Percentiles rank a stretch among this genome's conserved stretches.
phyloP scores from a whole-genome alignment of 257 asterid species.

The Solanum microdontum region DNA sequence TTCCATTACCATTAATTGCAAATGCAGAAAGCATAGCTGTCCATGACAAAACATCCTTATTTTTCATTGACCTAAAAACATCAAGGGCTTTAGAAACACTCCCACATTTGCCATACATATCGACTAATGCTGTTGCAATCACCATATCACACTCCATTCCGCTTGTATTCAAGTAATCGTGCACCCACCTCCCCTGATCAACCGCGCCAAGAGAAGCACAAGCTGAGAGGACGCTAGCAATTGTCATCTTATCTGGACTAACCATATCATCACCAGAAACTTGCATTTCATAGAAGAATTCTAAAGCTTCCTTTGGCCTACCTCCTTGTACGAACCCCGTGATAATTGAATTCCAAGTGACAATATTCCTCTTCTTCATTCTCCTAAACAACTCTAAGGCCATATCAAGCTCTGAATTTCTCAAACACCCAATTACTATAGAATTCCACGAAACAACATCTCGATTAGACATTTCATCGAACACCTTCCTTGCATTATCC shows the following conservation, averaged over 20 bases:
- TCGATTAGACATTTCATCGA: conserved; percentile 50
- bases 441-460: conserved; percentile 84
- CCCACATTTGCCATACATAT: conserved; percentile 86
- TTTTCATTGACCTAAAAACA: conserved; percentile 41
- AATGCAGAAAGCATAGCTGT: conserved; percentile 63
- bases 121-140: conserved; percentile 64
- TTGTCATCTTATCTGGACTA: conserved; percentile 57
- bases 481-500: conserved; percentile 51
- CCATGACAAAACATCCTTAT: conserved; percentile 71
- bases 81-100: conserved; percentile 37
- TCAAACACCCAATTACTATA: conserved; percentile 39
- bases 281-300: conserved; percentile 57
- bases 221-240: conserved; percentile 62
- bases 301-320: conserved; percentile 58
- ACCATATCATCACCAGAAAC: conserved; percentile 13
- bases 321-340: conserved; percentile 76
- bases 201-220: conserved; percentile 80
- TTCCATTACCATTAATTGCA: conserved; percentile 54
- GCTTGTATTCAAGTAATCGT: conserved; percentile 41
- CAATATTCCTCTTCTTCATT: conserved; percentile 41
- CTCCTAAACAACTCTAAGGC: conserved; percentile 40
- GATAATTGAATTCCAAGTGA: conserved; percentile 79
- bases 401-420: conserved; percentile 41
- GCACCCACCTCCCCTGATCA: conserved; percentile 71
- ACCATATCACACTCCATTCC: conserved; percentile 59